A percentile compares a stretch with the other conserved stretches of the same genome.
Conservation (phyloP, 1,139 yeast genomes). For the Yamadazyma siamensis region DNA sequence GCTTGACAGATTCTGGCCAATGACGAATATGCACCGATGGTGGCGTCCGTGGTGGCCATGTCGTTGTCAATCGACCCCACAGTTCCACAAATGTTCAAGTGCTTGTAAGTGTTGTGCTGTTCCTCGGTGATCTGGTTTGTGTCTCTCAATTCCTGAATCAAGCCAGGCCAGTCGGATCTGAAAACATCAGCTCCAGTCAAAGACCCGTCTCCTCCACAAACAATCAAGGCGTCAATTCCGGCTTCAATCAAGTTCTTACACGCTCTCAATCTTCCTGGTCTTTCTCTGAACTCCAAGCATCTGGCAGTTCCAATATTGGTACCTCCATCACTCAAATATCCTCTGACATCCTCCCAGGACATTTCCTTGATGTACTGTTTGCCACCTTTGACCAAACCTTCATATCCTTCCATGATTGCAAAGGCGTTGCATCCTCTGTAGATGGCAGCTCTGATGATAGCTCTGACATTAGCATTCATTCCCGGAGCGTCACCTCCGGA, state of each 20-base stretch:
- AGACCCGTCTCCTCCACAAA: slow-evolving; percentile 99
- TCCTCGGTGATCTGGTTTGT: slow-evolving; percentile 52
- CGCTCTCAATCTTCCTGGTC: slow-evolving; percentile 77
- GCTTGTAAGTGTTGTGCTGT: slow-evolving; percentile 58
- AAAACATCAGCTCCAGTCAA: slow-evolving; percentile 95
- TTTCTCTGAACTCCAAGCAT: slow-evolving; percentile 78
- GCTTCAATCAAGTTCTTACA: slow-evolving; percentile 80
- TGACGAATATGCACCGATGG: slow-evolving; percentile 95
- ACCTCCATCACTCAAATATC: slow-evolving; percentile 89
- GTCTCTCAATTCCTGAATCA: slow-evolving; percentile 64
- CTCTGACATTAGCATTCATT: slow-evolving; percentile 94
- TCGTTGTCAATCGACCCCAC: slow-evolving; percentile 98
- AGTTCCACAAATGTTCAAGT: slow-evolving; percentile 86
- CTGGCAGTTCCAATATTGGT: slow-evolving; percentile 96
- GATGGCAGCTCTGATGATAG: slow-evolving; percentile 89
- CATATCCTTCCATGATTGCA: slow-evolving; percentile 93
- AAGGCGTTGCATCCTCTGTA: slow-evolving; percentile 89
- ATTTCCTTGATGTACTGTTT: slow-evolving; percentile 62
- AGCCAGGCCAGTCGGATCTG: slow-evolving; percentile 90
- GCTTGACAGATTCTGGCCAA: slow-evolving; percentile 90
- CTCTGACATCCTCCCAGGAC: slow-evolving; percentile 92
- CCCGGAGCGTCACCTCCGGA: slow-evolving; percentile 99
- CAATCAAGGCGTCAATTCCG: slow-evolving; percentile 93
- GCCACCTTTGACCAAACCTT: slow-evolving; percentile 88
- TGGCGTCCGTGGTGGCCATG: slow-evolving; percentile 94